Conservation (phyloP, 2,329 filamentous ascomycete genomes). For the Rhexocercosporidium sp. region DNA sequence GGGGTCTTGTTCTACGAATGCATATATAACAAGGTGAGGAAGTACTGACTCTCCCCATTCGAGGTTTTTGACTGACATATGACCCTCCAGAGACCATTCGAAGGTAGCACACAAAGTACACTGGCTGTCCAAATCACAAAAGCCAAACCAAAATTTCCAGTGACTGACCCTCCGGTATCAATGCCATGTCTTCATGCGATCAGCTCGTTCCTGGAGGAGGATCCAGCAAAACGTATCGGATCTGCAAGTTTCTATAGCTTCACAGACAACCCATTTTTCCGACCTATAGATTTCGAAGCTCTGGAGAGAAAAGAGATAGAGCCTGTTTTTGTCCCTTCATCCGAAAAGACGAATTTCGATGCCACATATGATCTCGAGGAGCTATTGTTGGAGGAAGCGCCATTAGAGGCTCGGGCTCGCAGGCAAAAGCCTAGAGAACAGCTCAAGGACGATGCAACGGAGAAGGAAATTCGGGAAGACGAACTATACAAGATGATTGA, state of each 20-base stretch:
- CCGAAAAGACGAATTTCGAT: slow-evolving; percentile 98
- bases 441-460: slow-evolving; percentile 91
- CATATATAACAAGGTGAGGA: slow-evolving; percentile 91
- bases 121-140: slow-evolving; percentile 82
- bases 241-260: slow-evolving; percentile 82
- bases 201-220: slow-evolving; percentile 78
- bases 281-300: slow-evolving; percentile 79
- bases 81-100: slow-evolving; percentile 77
- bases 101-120: slow-evolving; percentile 83
- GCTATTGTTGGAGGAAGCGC: slow-evolving; percentile 89
- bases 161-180: slow-evolving; percentile 89
- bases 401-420: slow-evolving; percentile 87
- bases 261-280: slow-evolving; percentile 88
- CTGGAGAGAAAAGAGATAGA: slow-evolving; percentile 87
- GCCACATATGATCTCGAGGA: slow-evolving; percentile 98
- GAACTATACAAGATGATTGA: slow-evolving; percentile 95
- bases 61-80: slow-evolving; percentile 16
- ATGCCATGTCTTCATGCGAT: slow-evolving; percentile 90
- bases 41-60: background rate
- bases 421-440: slow-evolving; percentile 93
- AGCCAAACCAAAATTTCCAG: slow-evolving; percentile 84
- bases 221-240: slow-evolving; percentile 83
- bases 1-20: slow-evolving; percentile 99
- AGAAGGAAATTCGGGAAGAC: slow-evolving; percentile 92
- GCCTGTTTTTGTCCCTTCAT: slow-evolving; percentile 90